A percentile compares a stretch with the other conserved stretches of the same genome.
These are phyloP conservation scores for Oxyria digyna DNA, from an alignment of 148 eudicot genomes.

Conservation along the genomic window DNA sequence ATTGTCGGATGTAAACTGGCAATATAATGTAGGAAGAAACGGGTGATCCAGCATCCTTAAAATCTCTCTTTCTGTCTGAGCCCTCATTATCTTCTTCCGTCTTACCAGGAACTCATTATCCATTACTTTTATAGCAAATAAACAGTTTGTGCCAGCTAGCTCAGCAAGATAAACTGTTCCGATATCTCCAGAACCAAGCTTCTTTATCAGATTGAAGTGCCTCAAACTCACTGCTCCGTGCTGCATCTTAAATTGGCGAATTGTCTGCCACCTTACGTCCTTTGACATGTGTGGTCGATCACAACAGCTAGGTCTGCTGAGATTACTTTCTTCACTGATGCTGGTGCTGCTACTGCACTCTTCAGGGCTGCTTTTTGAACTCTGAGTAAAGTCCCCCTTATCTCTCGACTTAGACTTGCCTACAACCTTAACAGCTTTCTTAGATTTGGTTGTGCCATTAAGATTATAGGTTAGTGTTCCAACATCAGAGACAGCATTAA, in stretches of 20 bases:
- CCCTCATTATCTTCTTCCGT: conserved; percentile 79
- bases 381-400: conserved; percentile 57
- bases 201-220: conserved; percentile 76
- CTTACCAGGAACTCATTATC: conserved; percentile 81
- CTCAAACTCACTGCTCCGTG: conserved; percentile 60
- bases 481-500: conserved; percentile 23
- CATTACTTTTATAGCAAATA: conserved; percentile 94
- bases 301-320: conserved; percentile 62
- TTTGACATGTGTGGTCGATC: conserved; percentile 95
- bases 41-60: conserved; percentile 93
- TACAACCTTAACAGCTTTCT: conserved; percentile 22
- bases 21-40: conserved; percentile 85
- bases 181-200: conserved; percentile 96
- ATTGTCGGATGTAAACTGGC: conserved; percentile 83
- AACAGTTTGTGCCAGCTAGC: conserved; percentile 60
- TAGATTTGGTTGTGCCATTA: conserved; percentile 16
- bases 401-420: conserved; percentile 32
- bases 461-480: conserved; percentile 22
- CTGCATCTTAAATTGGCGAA: conserved; percentile 45
- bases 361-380: conserved; percentile 75
- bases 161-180: conserved; percentile 97
- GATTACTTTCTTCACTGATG: conserved; percentile 76
- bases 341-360: conserved; percentile 77
- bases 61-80: conserved; percentile 90
- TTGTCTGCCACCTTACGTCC: conserved; percentile 81